Percentiles rank a stretch among this genome's conserved stretches.
phyloP scores from a whole-genome alignment of 441 rosid genomes.

The Arabidopsis lyrata region DNA sequence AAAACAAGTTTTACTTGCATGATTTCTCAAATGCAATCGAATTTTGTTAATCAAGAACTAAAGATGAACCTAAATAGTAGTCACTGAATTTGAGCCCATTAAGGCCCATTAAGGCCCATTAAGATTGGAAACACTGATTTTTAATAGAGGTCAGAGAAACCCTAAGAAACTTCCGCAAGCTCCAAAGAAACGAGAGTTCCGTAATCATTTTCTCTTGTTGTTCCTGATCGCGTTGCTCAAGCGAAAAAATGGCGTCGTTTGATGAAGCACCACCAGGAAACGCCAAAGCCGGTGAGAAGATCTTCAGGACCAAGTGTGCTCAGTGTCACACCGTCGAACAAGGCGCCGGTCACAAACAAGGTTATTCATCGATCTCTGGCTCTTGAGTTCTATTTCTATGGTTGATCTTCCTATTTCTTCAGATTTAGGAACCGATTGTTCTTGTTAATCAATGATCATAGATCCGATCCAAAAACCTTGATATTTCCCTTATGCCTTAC shows the following conservation, averaged over 20 bases:
- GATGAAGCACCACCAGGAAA: slow-evolving; percentile 78
- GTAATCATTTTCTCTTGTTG: slow-evolving; percentile 36
- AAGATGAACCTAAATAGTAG: background rate
- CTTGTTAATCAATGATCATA: no score
- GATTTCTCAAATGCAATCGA: background rate
- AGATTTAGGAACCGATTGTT: background rate
- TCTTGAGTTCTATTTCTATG: background rate
- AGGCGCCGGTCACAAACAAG: slow-evolving; percentile 95
- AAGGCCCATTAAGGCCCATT: slow-evolving; percentile 32
- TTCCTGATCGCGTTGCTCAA: slow-evolving; percentile 8
- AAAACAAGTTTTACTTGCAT: background rate
- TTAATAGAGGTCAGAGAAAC: slow-evolving; percentile 18
- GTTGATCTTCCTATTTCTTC: background rate
- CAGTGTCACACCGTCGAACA: slow-evolving; percentile 88
- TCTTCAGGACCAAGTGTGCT: slow-evolving; percentile 85
- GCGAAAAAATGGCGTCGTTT: slow-evolving; percentile 69
- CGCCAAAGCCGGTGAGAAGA: slow-evolving; percentile 71
- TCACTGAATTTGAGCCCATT: slow-evolving; percentile 17
- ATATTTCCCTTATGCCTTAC: background rate
- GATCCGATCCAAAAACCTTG: slow-evolving; percentile 33
- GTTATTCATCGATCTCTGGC: slow-evolving; percentile 42
- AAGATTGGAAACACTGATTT: background rate
- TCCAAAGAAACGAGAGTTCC: slow-evolving; percentile 21
- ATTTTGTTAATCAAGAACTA: background rate
- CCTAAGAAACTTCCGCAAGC: slow-evolving; percentile 38